Base-by-base conservation (phyloP, 768 basidiomycete genomes). In the Russula brevipes region DNA sequence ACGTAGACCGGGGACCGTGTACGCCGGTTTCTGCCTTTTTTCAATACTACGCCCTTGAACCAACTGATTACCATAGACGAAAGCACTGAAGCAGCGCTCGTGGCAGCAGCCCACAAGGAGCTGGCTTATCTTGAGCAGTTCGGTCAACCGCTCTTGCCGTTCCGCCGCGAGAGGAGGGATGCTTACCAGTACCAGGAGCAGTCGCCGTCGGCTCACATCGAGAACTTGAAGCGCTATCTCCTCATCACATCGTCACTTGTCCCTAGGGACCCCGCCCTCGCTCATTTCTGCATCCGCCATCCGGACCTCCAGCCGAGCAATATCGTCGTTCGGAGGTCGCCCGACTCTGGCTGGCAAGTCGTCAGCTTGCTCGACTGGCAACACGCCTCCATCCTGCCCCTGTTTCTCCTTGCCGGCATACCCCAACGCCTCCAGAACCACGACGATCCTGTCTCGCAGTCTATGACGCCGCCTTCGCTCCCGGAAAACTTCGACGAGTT, bases 361-460 rank as follows among this genome's bases (percentile, higher is more conserved):
- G 72, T 76, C 60, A 66, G 80, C 74, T 64, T 82, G 72, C 10
- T 81, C 54, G 81, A 82, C 77, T 82, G 80, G 82, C 81, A 83
- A 74, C 81, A 83, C 73, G 65, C 82, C 65, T 73, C 81, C 3
- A 79, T 83, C 74, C 76, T 83, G 35, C 81, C 82, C 70, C 30
- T 67, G 65, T 83, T 80, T 73, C 81, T 84, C 75, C 76, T 75
- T 61, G 74, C 79, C 45, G 74, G 78, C 65, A 71, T 80, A 69
- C 81, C 81, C 47, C 30, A 72, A 61, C 69, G 69, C 39, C 54
- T 83, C 1, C 80, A 81, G 74, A 83, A 83, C 75, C 70, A 81
- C 66, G 74, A 73, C 68, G 81, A 82, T 63, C 33, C 61, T 11
- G 68, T 71, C 68, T 81, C 76, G 66, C 73, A 77, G 60, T 57